Base-by-base conservation (phyloP, 2,329 filamentous ascomycete genomes). In the Harringtonia aguacate region DNA sequence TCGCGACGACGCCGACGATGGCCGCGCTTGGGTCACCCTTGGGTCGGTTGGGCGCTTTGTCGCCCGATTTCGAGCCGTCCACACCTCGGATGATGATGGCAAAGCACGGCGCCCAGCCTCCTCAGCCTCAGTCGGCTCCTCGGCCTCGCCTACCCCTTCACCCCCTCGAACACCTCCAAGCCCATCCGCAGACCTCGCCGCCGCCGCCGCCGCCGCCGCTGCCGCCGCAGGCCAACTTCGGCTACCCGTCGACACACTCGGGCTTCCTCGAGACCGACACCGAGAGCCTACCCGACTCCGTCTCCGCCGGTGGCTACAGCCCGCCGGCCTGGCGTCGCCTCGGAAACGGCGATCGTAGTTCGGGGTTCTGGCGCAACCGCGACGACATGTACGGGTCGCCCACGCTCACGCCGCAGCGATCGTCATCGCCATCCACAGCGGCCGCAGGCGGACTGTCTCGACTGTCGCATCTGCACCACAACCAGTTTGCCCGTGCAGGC, bases 241-340 rank as follows among this genome's bases (percentile, higher is more conserved):
- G 58, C 45, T 65, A 64, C 61, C 65, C 59, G 41, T 61, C 62
- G 54, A 56, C 60, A 50, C 64, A 61, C 59, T 67, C 65, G 54
- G 65, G 60, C 38, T 68, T 65, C 62, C 58, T 52, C 61, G 57
- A 62, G 58, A 51, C 56, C 52, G 57, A 53, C 53, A 52, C 55
- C 51, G 61, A 64, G 60, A 53, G 52, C 48, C 15, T 97, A 37
- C 22, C 18, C 27, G 49, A 46, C 44, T 61, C 60, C 33, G 53
- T 55, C 30, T 77, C 73, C 57, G 67, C 51, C 55, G 72, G 72
- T 68, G 73, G 73, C 49, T 79, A 73, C 65, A 76, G 70, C 55
- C 75, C 75, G 45, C 75, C 75, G 50, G 75, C 75, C 39, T 79
- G 75, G 75, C 68, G 72, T 56, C 72, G 73, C 52, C 72, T 77